These are phyloP conservation scores for Saccharomycopsis microspora DNA, from an alignment of 805 yeast genomes.

Conservation along the genomic window DNA sequence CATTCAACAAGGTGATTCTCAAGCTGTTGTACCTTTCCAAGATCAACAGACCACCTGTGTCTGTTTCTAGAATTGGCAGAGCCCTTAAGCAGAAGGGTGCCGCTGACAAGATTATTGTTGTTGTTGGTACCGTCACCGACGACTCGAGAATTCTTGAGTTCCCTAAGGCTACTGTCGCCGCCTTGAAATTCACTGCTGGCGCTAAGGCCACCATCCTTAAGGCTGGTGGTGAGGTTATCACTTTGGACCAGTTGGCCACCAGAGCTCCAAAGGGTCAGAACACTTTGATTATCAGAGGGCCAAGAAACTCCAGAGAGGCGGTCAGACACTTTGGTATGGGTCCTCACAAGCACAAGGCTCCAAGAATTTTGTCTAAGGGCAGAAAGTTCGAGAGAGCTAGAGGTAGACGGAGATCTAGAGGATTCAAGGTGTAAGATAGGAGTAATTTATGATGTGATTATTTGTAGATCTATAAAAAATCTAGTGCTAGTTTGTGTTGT, in stretches of 20 bases:
- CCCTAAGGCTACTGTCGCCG: constrained; percentile 98
- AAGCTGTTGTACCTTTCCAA: constrained; percentile 92
- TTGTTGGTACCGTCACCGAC: constrained; percentile 99
- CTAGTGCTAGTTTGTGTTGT: no score
- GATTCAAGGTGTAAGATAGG: constrained; percentile 91
- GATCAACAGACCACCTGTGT: constrained; percentile 99
- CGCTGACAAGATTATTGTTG: constrained; percentile 85
- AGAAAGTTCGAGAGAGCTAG: constrained; percentile 99
- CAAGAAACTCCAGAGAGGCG: constrained; percentile 98
- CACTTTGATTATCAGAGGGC: constrained; percentile 97
- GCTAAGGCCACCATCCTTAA: constrained; percentile 95
- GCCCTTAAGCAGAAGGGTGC: constrained; percentile 78
- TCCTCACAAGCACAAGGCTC: constrained; percentile 99
- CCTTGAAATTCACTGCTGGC: constrained; percentile 98
- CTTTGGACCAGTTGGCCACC: constrained; percentile 97
- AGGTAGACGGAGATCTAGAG: constrained; percentile 99
- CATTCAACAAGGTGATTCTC: constrained; percentile 96
- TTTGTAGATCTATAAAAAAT: no score
- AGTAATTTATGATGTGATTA: no score
- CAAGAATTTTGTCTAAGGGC: constrained; percentile 94
- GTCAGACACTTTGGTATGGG: constrained; percentile 99
- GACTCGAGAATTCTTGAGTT: constrained; percentile 87
- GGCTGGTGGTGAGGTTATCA: constrained; percentile 99
- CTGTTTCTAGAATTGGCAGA: constrained; percentile 82
- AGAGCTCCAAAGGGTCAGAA: constrained; percentile 99